Evolutionary conservation across 129 eudicot species (phyloP).

Genomic region (Ambrosia artemisiifolia): DNA sequence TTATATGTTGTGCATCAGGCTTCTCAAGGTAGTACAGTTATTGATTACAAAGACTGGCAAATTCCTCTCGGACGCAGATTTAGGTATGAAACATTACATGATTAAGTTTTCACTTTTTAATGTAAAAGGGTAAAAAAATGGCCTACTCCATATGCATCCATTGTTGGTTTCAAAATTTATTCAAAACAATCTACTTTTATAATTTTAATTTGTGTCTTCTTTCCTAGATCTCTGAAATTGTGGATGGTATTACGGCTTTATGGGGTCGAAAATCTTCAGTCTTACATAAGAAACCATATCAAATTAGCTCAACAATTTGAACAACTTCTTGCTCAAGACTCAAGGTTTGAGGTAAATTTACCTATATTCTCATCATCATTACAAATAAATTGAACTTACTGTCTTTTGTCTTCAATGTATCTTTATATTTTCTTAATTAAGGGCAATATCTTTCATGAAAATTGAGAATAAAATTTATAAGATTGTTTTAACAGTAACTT

Average conservation of each 20-base stretch:
- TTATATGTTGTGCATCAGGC: constrained; percentile 49
- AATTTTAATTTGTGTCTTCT: constrained; percentile 9
- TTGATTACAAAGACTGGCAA: constrained; percentile 99
- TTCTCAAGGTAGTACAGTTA: constrained; percentile 69
- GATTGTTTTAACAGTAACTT: neutral
- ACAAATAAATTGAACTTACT: neutral
- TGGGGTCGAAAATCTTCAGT: constrained; percentile 80
- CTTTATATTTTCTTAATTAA: neutral
- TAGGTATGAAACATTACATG: constrained; percentile 47
- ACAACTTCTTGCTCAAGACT: constrained; percentile 64
- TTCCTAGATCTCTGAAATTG: constrained; percentile 73
- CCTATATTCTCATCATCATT: neutral
- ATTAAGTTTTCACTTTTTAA: neutral
- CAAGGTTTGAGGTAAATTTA: constrained; percentile 79
- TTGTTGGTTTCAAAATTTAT: neutral
- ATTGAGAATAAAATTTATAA: neutral
- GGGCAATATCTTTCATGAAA: neutral
- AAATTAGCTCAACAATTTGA: constrained; percentile 70
- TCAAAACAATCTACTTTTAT: neutral
- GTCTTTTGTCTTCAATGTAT: neutral
- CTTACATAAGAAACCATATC: constrained; percentile 88
- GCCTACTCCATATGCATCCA: neutral
- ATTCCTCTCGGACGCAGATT: constrained; percentile 99
- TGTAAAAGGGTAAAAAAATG: neutral
- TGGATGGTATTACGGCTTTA: constrained; percentile 98